Evolutionary conservation across 176 grass and related monocot species (phyloP).

Genomic region (Oryza glumipatula): DNA sequence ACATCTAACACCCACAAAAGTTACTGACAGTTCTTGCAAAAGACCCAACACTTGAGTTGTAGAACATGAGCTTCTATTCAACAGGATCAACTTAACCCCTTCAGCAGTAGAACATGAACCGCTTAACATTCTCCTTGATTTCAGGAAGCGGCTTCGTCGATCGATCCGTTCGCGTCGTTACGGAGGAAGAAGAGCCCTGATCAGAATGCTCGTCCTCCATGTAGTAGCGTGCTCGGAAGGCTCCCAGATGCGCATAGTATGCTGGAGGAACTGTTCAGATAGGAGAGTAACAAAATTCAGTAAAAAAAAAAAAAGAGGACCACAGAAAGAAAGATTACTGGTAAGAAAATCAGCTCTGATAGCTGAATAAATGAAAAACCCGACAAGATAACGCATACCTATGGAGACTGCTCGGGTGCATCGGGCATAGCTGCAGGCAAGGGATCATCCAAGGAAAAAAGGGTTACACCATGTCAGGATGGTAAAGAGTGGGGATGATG

Average conservation of each 20-base stretch:
- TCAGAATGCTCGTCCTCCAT: conserved; percentile 51
- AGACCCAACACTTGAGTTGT: conserved; percentile 45
- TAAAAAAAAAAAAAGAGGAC: too few species aligned
- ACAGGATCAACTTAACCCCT: not conserved
- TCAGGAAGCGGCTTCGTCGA: conserved; percentile 46
- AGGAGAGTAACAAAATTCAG: not conserved
- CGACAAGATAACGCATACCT: conserved; percentile 41
- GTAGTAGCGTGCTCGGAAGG: conserved; percentile 73
- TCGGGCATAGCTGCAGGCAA: conserved; percentile 57
- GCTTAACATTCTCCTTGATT: conserved; percentile 62
- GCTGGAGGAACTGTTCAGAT: conserved; percentile 65
- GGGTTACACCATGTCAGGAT: not conserved
- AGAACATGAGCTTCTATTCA: conserved; percentile 65
- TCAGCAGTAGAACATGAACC: conserved; percentile 88
- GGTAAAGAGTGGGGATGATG: not conserved
- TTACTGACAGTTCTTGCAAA: not conserved
- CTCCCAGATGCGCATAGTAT: conserved; percentile 79
- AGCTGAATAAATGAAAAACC: too few species aligned
- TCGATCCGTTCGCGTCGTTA: not conserved
- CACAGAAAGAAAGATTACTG: not conserved
- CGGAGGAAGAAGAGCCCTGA: conserved; percentile 30
- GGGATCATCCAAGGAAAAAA: conserved; percentile 14
- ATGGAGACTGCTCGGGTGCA: conserved; percentile 88
- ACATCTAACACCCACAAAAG: not conserved
- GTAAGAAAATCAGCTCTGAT: not conserved